Evolutionary conservation across 306 rosid species (phyloP), one percentile per base, ranked within the genome.

Genomic region (Medicago ruthenica): DNA sequence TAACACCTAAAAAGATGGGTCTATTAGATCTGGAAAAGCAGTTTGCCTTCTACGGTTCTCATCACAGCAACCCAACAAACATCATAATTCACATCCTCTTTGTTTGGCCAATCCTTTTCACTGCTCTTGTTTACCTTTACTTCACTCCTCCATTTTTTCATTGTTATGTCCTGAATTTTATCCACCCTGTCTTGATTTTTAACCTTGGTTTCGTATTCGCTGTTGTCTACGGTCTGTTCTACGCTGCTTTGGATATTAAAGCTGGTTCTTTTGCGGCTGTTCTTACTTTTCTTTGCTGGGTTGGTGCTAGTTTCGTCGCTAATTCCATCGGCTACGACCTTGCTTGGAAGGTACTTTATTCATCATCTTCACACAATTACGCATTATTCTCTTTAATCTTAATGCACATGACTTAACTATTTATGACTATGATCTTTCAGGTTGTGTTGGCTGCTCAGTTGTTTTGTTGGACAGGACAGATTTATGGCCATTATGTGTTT

Each of bases 381-480:
- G 53, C 16, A 47, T 47, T 6, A 13, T 5, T 47, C 13, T 47
- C 7, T 12, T 47, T 47, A 47, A 45, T 11, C 16, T 45, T 12
- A 12, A 45, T 40, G 5, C 0, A n/a, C n/a, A n/a, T 13, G 54
- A 47, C 12, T 1, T 41, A 41, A 41, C 24, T 50, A 27, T 74
- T 22, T 67, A 31, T 65, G 45, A 45, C 8, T 65, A 50, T 20
- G 27, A 65, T 34, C 37, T 31, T 31, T 34, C 37, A 94, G 98
- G 89, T 88, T 22, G 97, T 73, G 55, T 53, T 89, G 83, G 96
- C 91, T 22, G 82, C 91, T 70, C 98, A 94, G 69, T 12, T 94
- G 66, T 4, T 91, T 20, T 91, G 98, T 78, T 93, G 98, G 98
- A 75, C 85, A n/a, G 97, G 86, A 70, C 98, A 91, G 86, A 89